These are phyloP conservation scores for Paramecium tetraurelia DNA, from an alignment of 73 alveolate species.

Conservation along the genomic window DNA sequence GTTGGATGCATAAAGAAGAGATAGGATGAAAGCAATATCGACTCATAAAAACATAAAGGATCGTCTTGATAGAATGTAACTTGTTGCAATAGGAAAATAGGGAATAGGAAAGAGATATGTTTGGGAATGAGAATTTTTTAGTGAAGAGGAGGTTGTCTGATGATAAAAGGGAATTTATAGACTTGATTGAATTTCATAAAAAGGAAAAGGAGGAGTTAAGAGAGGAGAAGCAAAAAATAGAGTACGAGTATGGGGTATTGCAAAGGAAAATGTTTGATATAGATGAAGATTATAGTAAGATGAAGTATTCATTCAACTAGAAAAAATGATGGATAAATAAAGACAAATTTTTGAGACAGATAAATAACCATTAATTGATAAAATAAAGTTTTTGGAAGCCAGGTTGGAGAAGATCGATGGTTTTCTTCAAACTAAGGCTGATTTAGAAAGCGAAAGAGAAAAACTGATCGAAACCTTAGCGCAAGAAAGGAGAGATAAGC, in stretches of 20 bases:
- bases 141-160: neutral
- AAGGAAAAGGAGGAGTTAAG: conserved; percentile 52
- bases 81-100: neutral
- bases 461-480: conserved; percentile 58
- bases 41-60: conserved; percentile 2
- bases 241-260: conserved; percentile 40
- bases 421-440: conserved; percentile 46
- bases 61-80: conserved; percentile 42
- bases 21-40: neutral
- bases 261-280: conserved; percentile 44
- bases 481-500: conserved; percentile 73
- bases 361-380: conserved; percentile 48
- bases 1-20: conserved; percentile 13
- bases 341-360: conserved; percentile 39
- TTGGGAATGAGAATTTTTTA: neutral
- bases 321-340: conserved; percentile 22
- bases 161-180: conserved; percentile 22
- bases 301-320: neutral
- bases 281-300: conserved; percentile 45
- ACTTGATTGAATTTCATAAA: conserved; percentile 46
- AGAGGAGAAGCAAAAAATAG: conserved; percentile 49
- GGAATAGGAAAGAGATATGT: conserved; percentile 1
- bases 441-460: conserved; percentile 47
- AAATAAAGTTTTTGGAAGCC: conserved; percentile 49
- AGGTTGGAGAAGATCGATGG: conserved; percentile 59